A percentile compares a stretch with the other conserved stretches of the same genome.
phyloP scores from a whole-genome alignment of 805 yeast genomes.

The Wilhelminamyces savonicus region DNA sequence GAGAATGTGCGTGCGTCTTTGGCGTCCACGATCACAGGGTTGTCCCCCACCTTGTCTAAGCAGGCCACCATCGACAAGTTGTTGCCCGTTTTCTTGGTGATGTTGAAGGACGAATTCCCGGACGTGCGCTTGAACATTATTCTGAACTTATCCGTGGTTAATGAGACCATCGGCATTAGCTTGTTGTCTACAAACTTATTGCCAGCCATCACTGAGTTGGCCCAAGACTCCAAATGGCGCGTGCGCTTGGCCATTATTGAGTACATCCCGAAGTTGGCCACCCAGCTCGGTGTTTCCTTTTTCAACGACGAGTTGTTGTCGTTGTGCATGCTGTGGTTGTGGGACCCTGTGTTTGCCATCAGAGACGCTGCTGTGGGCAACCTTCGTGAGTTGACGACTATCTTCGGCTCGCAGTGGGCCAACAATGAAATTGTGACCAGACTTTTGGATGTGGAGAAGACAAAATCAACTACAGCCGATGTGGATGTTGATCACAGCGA shows the following conservation, averaged over 20 bases:
- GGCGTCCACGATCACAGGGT: constrained; percentile 79
- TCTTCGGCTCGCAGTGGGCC: constrained; percentile 94
- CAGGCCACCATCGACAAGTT: constrained; percentile 76
- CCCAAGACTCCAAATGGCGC: constrained; percentile 97
- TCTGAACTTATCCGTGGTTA: constrained; percentile 84
- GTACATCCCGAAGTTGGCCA: constrained; percentile 90
- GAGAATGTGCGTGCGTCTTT: constrained; percentile 91
- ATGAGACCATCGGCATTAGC: constrained; percentile 91
- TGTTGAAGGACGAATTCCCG: constrained; percentile 95
- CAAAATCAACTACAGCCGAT: constrained; percentile 3
- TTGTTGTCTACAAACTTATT: constrained; percentile 77
- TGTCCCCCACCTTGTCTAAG: constrained; percentile 81
- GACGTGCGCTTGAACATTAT: constrained; percentile 94
- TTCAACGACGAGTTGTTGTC: constrained; percentile 89
- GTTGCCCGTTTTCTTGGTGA: constrained; percentile 81
- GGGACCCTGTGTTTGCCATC: constrained; percentile 96
- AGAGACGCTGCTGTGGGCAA: constrained; percentile 93
- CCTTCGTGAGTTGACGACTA: constrained; percentile 69
- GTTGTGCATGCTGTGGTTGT: constrained; percentile 93
- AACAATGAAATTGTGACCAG: constrained; percentile 74
- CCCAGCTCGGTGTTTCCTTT: constrained; percentile 87
- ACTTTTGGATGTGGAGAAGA: constrained; percentile 39
- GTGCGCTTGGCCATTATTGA: constrained; percentile 95
- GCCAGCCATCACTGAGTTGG: constrained; percentile 94
- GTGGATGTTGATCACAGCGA: constrained; percentile 15